Percentiles rank a stretch among this genome's conserved stretches.
Conservation (phyloP, 2,329 filamentous ascomycete species). For the Cordyceps farinosa region DNA sequence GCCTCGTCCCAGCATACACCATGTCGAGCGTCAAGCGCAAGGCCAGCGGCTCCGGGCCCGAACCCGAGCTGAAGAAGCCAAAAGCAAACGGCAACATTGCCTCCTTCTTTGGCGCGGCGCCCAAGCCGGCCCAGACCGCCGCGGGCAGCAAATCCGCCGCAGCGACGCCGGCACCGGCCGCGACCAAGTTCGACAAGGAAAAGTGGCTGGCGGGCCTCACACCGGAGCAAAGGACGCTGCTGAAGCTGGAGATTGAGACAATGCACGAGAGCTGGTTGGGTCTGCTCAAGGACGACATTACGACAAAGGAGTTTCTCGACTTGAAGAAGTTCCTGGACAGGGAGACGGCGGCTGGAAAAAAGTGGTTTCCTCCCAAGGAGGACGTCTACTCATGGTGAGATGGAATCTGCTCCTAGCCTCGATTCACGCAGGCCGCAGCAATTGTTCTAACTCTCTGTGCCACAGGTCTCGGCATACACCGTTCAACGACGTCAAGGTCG, state of each 20-base stretch:
- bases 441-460: slow-evolving; percentile 21
- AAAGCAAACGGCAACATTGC: slow-evolving; percentile 77
- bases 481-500: slow-evolving; percentile 81
- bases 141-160: slow-evolving; percentile 29
- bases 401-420: slow-evolving; percentile 26
- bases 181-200: slow-evolving; percentile 74
- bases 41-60: slow-evolving; percentile 44
- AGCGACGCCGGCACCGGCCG: slow-evolving; percentile 28
- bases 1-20: neutral
- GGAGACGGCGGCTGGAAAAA: slow-evolving; percentile 70
- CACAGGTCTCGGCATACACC: slow-evolving; percentile 91
- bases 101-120: slow-evolving; percentile 73
- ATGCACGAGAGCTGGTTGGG: slow-evolving; percentile 89
- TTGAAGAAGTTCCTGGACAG: slow-evolving; percentile 82
- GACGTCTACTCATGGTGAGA: slow-evolving; percentile 90
- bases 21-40: slow-evolving; percentile 67
- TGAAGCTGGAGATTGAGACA: slow-evolving; percentile 88
- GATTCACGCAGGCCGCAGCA: neutral
- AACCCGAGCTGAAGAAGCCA: slow-evolving; percentile 61
- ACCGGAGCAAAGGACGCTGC: slow-evolving; percentile 74
- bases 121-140: slow-evolving; percentile 47
- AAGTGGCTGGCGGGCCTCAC: slow-evolving; percentile 82
- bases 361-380: slow-evolving; percentile 79
- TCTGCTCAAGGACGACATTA: slow-evolving; percentile 81
- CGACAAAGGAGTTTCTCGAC: slow-evolving; percentile 74